These are phyloP conservation scores for Protoeuglena noctilucae DNA, from an alignment of 139 green algal genomes.

Conservation along the genomic window DNA sequence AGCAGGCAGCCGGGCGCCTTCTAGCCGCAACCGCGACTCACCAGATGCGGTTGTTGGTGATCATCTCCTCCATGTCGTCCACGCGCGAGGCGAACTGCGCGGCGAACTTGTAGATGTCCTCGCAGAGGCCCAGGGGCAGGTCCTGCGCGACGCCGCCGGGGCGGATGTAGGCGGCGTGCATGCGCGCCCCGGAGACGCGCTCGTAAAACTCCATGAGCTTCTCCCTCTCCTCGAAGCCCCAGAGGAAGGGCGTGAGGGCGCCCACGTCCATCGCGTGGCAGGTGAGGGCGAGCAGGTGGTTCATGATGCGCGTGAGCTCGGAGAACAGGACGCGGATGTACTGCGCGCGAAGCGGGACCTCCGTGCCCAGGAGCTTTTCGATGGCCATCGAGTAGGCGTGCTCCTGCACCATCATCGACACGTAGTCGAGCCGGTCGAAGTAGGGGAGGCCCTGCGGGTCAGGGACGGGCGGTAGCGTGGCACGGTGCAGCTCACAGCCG, in stretches of 20 bases:
- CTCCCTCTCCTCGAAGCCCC: conserved; percentile 72
- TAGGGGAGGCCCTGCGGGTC: conserved; percentile 57
- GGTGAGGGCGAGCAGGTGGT: conserved; percentile 57
- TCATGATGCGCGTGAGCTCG: conserved; percentile 67
- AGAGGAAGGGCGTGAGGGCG: conserved; percentile 66
- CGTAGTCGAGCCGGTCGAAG: conserved; percentile 78
- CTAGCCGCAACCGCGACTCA: no score
- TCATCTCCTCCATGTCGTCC: conserved; percentile 76
- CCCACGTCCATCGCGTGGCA: conserved; percentile 54
- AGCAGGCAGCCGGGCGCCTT: no score
- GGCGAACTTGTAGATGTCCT: conserved; percentile 65
- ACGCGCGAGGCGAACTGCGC: conserved; percentile 61
- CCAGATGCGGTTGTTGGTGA: conserved; percentile 72
- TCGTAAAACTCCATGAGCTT: conserved; percentile 80
- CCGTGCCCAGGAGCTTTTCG: conserved; percentile 43
- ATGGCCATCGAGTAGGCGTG: conserved; percentile 64
- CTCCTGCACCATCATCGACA: conserved; percentile 80
- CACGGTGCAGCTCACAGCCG: not conserved
- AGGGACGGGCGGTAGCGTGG: no score
- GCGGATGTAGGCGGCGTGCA: conserved; percentile 69
- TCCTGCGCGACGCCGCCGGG: conserved; percentile 43
- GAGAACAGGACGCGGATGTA: conserved; percentile 70
- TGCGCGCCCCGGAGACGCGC: conserved; percentile 52
- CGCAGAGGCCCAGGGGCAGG: conserved; percentile 54
- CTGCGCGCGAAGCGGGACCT: conserved; percentile 37